Base-by-base conservation (phyloP, 495 filamentous ascomycete genomes). In the Niebla homalea region DNA sequence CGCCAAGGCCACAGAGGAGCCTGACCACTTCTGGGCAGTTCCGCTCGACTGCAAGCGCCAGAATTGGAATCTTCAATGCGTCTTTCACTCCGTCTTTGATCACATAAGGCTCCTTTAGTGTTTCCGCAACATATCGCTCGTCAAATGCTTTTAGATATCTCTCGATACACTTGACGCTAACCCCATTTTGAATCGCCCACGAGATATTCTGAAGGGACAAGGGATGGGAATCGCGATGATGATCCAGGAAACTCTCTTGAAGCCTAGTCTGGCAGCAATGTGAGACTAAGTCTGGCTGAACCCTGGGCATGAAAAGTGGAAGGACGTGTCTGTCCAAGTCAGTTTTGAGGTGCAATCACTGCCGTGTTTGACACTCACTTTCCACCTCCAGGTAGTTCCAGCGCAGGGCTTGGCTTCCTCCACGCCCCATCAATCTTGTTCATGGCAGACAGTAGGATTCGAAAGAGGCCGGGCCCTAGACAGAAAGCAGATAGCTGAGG, bases 41-140 rank as follows among this genome's bases (percentile, higher is more conserved):
- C 14, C 51, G 48, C 44, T 60, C 44, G 14, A 52, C 47, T 8
- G 50, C 57, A 23, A 50, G 57, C 32, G 42, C 53, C 11, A 60
- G n/a, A 10, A 57, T 42, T 4, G 57, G 57, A 15, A 46, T 37
- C 1, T 1, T 22, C 18, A 26, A 8, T n/a, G n/a, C n/a, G 8
- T 4, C 26, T 23, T 16, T 45, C 1, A 11, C 2, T n/a, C 19
- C 42, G 5, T 22, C 36, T n/a, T 22, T 18, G 36, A 25, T 16
- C 5, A 12, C 20, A 8, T 18, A 5, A 15, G 29, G n/a, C 19
- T 10, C 20, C 25, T n/a, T 36, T 7, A 45, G 19, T 32, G 29
- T 12, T 26, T 36, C 15, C n/a, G n/a, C 7, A 8, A 36, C 23
- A 8, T 35, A 19, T 2, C n/a, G 20, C n/a, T 37, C 15, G 20